These are phyloP conservation scores for Conoideocrella luteorostrata DNA, from an alignment of 2,329 filamentous ascomycete genomes.

Conservation along the genomic window DNA sequence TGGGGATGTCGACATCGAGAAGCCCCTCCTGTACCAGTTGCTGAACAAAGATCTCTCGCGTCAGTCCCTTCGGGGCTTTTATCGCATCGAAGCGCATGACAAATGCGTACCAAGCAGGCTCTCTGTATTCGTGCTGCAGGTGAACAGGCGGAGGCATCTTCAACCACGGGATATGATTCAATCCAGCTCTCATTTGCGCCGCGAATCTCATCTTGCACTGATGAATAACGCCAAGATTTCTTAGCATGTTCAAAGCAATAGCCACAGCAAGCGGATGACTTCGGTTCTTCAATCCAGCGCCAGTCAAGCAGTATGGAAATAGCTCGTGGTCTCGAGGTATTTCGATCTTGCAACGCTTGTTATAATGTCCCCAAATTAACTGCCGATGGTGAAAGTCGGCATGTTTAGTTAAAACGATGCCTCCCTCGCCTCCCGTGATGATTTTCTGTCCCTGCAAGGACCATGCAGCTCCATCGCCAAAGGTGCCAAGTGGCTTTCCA, in stretches of 20 bases:
- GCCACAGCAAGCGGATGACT: background rate
- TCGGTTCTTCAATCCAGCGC: background rate
- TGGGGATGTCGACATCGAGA: conserved; percentile 8
- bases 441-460: background rate
- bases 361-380: background rate
- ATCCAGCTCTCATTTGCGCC: background rate
- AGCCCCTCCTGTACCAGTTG: background rate
- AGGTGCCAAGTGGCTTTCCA: conserved; percentile 6
- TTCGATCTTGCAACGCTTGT: background rate
- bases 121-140: no score
- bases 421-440: background rate
- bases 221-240: background rate
- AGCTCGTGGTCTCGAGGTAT: background rate
- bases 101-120: background rate
- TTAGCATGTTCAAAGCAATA: background rate
- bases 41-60: conserved; percentile 7
- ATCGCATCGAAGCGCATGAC: background rate
- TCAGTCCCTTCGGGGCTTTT: background rate
- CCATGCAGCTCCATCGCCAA: conserved; percentile 1
- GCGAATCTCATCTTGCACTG: background rate
- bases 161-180: background rate
- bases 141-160: no score
- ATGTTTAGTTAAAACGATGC: background rate
- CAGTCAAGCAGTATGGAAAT: background rate
- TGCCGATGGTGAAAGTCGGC: background rate